Base-by-base conservation (phyloP, 2,329 filamentous ascomycete species). In the Zymoseptoria tritici region DNA sequence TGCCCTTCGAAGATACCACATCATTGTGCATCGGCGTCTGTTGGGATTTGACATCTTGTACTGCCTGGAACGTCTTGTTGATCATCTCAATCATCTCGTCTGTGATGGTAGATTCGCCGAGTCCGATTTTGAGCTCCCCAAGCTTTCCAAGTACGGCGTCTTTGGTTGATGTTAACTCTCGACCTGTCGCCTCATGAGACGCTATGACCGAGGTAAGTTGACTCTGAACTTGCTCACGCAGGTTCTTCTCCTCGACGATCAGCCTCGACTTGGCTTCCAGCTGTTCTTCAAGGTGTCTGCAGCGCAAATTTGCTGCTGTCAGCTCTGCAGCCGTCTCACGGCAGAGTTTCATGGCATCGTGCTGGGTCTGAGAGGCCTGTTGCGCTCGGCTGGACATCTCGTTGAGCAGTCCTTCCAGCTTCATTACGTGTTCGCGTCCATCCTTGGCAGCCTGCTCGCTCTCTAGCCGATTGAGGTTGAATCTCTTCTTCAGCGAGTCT, bases 171-270 rank as follows among this genome's bases (percentile, higher is more conserved):
- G 65, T 67, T 5, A 68, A 49, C 22, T 61, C 19, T 13, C 55
- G 57, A 13, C 59, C 11, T 1, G 66, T 21, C 16, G 49, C 59
- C 20, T 64, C 59, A 20, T 58, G 59, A 8, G 55, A 50, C 21
- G 54, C 24, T 9, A 22, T 56, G 5, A 54, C 54, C 9, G 57
- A 52, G 52, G 20, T 55, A 19, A 68, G 50, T 53, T 66, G 66
- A 24, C 31, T 57, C 56, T 70, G 64, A n/a, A 70, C 52, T 20
- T 62, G 58, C 13, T 59, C 24, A n/a, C 67, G 61, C 21, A 61
- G 57, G 29, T 63, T 61, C 52, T 66, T 65, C 62, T 70, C 67
- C 46, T 68, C 66, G 8, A 54, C 58, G 46, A 71, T 62, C 51
- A 64, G 29, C 7, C 57, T 58, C 3, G 58, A 54, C 49, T 63